Evolutionary conservation across 306 rosid species (phyloP).

Genomic region (Quercus parvula): DNA sequence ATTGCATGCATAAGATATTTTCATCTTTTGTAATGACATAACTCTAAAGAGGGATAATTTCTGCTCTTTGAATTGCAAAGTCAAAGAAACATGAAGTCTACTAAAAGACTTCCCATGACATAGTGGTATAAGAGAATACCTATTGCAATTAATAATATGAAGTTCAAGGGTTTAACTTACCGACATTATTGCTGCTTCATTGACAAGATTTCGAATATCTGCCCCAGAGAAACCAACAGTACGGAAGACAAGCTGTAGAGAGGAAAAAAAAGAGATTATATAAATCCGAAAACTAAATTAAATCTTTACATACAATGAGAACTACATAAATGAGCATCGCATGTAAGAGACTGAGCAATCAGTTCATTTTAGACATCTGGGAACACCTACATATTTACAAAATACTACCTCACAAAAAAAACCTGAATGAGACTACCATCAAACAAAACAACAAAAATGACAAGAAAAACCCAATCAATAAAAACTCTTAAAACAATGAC

Average conservation of each 20-base stretch:
- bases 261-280: constrained; percentile 22
- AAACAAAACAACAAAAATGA: not conserved
- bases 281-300: constrained; percentile 21
- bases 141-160: constrained; percentile 4
- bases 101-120: not conserved
- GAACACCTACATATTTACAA: not conserved
- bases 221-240: constrained; percentile 99
- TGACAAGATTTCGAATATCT: constrained; percentile 89
- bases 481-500: not conserved
- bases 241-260: constrained; percentile 87
- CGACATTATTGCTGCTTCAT: constrained; percentile 98
- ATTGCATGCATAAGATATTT: not conserved
- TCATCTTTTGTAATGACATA: no score
- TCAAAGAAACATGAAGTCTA: no score
- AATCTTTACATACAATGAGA: not conserved
- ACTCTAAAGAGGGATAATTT: no score
- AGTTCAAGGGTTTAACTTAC: constrained; percentile 39
- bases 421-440: not conserved
- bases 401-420: not conserved
- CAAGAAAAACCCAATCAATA: not conserved
- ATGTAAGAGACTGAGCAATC: not conserved
- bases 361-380: not conserved
- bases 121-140: not conserved
- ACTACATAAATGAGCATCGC: constrained; percentile 12
- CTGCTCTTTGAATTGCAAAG: no score